Percentiles rank a stretch among this genome's conserved stretches.
These are phyloP conservation scores for Entonaema liquescens DNA, from an alignment of 495 filamentous ascomycete genomes.

Conservation along the genomic window DNA sequence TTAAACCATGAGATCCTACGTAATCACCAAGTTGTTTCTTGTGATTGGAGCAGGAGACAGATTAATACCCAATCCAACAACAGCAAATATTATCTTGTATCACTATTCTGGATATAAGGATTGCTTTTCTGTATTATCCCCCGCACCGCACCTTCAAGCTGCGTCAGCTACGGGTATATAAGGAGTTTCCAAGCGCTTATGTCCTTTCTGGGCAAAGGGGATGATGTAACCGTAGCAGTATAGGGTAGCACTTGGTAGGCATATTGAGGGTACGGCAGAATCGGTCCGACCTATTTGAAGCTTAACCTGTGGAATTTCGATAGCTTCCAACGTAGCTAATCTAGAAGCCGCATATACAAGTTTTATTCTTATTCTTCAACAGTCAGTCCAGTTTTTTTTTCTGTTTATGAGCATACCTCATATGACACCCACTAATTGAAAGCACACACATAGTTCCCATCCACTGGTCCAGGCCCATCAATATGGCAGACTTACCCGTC, in stretches of 20 bases:
- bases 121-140: not conserved
- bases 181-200: constrained; percentile 2
- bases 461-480: constrained; percentile 1
- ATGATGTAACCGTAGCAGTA: not conserved
- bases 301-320: not conserved
- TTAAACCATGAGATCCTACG: not conserved
- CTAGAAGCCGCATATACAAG: constrained; percentile 4
- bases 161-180: not conserved
- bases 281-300: constrained; percentile 7
- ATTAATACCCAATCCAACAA: not conserved
- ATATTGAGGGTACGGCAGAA: not conserved
- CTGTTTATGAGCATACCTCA: not conserved
- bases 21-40: not conserved
- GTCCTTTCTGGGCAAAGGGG: not conserved
- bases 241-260: not conserved
- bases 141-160: constrained; percentile 3
- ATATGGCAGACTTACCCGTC: constrained; percentile 22
- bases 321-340: not conserved
- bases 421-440: not conserved
- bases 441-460: not conserved
- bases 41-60: not conserved
- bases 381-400: not conserved
- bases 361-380: not conserved
- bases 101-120: not conserved
- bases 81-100: not conserved